phyloP scores from a whole-genome alignment of 2,329 filamentous ascomycete genomes.

The Pestalotiopsis sp. region DNA sequence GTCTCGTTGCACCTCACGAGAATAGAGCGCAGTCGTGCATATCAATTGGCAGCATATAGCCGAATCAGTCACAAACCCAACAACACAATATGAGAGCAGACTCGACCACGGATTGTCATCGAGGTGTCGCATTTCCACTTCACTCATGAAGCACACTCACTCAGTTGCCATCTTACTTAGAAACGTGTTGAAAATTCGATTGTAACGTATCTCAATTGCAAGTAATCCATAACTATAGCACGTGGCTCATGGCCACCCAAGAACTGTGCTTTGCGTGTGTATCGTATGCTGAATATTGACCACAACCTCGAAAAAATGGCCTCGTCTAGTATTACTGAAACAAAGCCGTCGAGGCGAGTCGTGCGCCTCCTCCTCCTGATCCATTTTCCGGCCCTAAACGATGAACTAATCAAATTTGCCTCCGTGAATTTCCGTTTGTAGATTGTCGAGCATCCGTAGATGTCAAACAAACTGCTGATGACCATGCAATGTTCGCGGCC shows the following conservation, averaged over 20 bases:
- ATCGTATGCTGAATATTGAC: not conserved
- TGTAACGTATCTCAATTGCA: not conserved
- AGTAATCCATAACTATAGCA: not conserved
- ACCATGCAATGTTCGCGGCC: not conserved
- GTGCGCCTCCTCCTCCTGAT: not conserved
- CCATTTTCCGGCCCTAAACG: constrained; percentile 1
- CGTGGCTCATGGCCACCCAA: not conserved
- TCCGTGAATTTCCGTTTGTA: not conserved
- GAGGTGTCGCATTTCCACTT: too few species aligned
- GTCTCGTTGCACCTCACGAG: too few species aligned
- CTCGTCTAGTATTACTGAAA: not conserved
- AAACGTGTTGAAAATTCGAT: not conserved
- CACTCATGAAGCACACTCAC: too few species aligned
- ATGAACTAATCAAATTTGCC: not conserved
- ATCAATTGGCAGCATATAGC: not conserved
- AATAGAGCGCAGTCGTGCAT: too few species aligned
- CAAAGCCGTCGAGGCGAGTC: not conserved
- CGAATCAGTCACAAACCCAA: too few species aligned
- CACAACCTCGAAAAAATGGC: not conserved
- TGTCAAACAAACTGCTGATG: not conserved
- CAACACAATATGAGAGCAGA: too few species aligned
- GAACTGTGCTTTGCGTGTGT: not conserved
- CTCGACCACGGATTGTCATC: too few species aligned
- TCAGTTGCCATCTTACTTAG: not conserved
- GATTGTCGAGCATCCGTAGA: not conserved